phyloP scores from a whole-genome alignment of 1,139 yeast genomes.

The Lodderomyces orthopsilosis region DNA sequence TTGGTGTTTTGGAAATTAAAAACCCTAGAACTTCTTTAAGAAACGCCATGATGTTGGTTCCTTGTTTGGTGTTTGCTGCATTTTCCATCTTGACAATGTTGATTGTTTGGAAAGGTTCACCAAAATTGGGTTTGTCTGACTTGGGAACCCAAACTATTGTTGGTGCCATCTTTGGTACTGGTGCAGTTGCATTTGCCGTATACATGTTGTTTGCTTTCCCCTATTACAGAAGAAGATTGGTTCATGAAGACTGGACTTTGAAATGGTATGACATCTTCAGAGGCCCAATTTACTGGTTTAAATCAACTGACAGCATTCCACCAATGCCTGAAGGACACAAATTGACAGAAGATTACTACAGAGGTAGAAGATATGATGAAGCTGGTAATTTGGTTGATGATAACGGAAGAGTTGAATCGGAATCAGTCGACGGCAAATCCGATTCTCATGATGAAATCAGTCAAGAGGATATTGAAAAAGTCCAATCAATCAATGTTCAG shows the following conservation, averaged over 20 bases:
- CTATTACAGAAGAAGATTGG: slow-evolving; percentile 57
- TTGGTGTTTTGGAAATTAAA: slow-evolving; percentile 58
- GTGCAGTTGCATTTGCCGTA: slow-evolving; percentile 50
- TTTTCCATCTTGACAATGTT: slow-evolving; percentile 62
- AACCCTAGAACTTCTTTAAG: slow-evolving; percentile 38
- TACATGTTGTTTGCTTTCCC: slow-evolving; percentile 61
- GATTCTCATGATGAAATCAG: slow-evolving; percentile 3
- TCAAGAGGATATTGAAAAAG: slow-evolving; percentile 13
- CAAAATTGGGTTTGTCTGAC: slow-evolving; percentile 53
- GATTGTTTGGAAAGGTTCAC: slow-evolving; percentile 73
- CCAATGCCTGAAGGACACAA: slow-evolving; percentile 62
- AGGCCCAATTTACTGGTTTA: slow-evolving; percentile 61
- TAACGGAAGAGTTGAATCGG: slow-evolving; percentile 3
- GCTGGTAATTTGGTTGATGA: slow-evolving; percentile 16
- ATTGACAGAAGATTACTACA: slow-evolving; percentile 61
- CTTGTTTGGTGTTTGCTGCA: slow-evolving; percentile 58
- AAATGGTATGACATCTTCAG: slow-evolving; percentile 52
- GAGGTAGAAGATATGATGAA: slow-evolving; percentile 51
- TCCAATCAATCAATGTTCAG: slow-evolving; percentile 8
- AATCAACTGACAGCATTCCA: slow-evolving; percentile 56
- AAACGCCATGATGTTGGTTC: slow-evolving; percentile 58
- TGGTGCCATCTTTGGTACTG: slow-evolving; percentile 63
- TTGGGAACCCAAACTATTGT: slow-evolving; percentile 50
- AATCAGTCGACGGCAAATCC: slow-evolving; percentile 8
- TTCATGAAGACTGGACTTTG: slow-evolving; percentile 67